Conservation (phyloP, 192 early-diverging fungal genomes). For the Oehlia diaphana region DNA sequence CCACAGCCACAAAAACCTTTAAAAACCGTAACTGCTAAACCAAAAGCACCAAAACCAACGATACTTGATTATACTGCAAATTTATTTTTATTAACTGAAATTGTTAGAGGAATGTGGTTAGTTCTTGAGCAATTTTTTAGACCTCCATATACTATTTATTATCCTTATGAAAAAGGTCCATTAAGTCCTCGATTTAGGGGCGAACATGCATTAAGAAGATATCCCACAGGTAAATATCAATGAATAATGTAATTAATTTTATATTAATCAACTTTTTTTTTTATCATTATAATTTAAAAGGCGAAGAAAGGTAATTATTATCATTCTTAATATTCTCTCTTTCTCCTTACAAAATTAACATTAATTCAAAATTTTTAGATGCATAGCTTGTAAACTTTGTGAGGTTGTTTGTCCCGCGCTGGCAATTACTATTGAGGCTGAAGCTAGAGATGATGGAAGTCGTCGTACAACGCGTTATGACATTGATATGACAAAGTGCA, state of each 20-base stretch:
- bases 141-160: slow-evolving; percentile 94
- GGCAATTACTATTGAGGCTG: slow-evolving; percentile 98
- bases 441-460: slow-evolving; percentile 91
- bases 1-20: not conserved
- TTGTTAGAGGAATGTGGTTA: slow-evolving; percentile 88
- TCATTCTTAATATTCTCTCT: not conserved
- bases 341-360: not conserved
- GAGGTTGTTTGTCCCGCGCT: slow-evolving; percentile 98
- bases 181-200: slow-evolving; percentile 93
- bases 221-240: slow-evolving; percentile 74
- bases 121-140: slow-evolving; percentile 93
- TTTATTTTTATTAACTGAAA: slow-evolving; percentile 88
- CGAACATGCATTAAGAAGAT: slow-evolving; percentile 93
- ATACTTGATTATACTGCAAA: slow-evolving; percentile 61
- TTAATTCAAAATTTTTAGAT: slow-evolving; percentile 49
- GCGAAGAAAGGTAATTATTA: slow-evolving; percentile 69
- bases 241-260: not conserved
- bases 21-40: not conserved
- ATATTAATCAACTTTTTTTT: not conserved
- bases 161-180: slow-evolving; percentile 94
- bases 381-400: slow-evolving; percentile 98
- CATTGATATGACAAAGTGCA: slow-evolving; percentile 99
- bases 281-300: slow-evolving; percentile 37
- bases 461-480: slow-evolving; percentile 96
- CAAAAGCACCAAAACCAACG: slow-evolving; percentile 14